Percentiles rank a stretch among this genome's conserved stretches.
Conservation (phyloP, 1,284 basidiomycete species). For the Wallemia hederae region DNA sequence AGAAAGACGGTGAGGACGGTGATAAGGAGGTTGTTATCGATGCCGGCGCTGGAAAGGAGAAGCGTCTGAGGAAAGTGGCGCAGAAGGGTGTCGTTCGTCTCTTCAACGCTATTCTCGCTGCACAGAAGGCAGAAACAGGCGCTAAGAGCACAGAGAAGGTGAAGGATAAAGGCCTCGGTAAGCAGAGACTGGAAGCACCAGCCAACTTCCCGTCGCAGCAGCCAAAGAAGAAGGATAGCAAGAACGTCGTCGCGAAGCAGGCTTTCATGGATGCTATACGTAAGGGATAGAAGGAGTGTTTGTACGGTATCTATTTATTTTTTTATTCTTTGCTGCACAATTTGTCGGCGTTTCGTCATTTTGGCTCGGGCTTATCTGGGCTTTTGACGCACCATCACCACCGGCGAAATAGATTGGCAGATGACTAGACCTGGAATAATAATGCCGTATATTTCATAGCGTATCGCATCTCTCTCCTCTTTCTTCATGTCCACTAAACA, state of each 20-base stretch:
- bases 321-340: not conserved
- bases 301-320: not conserved
- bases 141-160: not conserved
- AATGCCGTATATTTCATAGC: too few species aligned
- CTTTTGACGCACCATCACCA: too few species aligned
- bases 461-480: not conserved
- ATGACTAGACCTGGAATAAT: too few species aligned
- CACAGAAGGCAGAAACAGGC: not conserved
- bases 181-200: not conserved
- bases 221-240: not conserved
- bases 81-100: not conserved
- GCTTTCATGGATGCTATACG: slow-evolving; percentile 1
- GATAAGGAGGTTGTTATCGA: not conserved
- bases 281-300: not conserved
- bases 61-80: not conserved
- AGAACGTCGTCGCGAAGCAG: not conserved
- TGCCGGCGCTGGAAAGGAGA: not conserved
- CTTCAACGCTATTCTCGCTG: not conserved
- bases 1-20: too few species aligned
- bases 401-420: too few species aligned
- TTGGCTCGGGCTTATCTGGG: too few species aligned
- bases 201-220: not conserved
- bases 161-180: not conserved
- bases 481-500: not conserved
- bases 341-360: too few species aligned